A percentile compares a stretch with the other conserved stretches of the same genome.
Evolutionary conservation across 2,329 filamentous ascomycete genomes (phyloP).

Genomic region (Colletotrichum musae): DNA sequence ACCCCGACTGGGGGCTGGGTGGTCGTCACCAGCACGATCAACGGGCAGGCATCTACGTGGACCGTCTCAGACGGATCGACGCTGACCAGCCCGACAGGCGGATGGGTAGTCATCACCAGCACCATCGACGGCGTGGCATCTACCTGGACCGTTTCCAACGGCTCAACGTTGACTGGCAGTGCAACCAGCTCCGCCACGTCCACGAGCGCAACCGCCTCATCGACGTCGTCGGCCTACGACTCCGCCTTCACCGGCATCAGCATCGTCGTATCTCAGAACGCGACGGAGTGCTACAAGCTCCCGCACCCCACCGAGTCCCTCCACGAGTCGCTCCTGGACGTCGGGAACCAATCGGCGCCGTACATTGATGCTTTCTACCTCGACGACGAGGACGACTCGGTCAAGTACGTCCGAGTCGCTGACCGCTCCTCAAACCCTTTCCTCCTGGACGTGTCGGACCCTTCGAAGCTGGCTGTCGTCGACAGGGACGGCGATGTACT

Average conservation of each 20-base stretch:
- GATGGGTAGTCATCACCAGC: neutral
- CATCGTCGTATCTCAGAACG: constrained; percentile 16
- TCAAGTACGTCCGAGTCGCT: constrained; percentile 51
- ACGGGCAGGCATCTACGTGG: neutral
- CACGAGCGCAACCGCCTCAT: neutral
- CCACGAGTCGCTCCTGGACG: constrained; percentile 50
- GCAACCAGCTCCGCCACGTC: neutral
- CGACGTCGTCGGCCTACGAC: neutral
- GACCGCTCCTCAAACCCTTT: constrained; percentile 48
- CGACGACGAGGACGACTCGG: constrained; percentile 49
- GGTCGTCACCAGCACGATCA: neutral
- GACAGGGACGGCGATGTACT: constrained; percentile 51
- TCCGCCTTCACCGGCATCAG: constrained; percentile 36
- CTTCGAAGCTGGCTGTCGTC: constrained; percentile 49
- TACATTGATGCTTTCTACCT: constrained; percentile 56
- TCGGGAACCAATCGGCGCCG: constrained; percentile 47
- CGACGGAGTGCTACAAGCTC: constrained; percentile 31
- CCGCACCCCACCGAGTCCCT: constrained; percentile 21
- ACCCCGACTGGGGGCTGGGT: neutral
- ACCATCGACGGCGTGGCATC: neutral
- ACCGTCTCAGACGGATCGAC: neutral
- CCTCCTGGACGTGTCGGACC: constrained; percentile 53
- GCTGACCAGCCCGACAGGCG: neutral
- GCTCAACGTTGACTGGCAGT: neutral
- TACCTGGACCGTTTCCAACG: neutral